Evolutionary conservation across 805 yeast species (phyloP), one percentile per base, ranked within the genome.

Genomic region (Kuraishia capsulata): DNA sequence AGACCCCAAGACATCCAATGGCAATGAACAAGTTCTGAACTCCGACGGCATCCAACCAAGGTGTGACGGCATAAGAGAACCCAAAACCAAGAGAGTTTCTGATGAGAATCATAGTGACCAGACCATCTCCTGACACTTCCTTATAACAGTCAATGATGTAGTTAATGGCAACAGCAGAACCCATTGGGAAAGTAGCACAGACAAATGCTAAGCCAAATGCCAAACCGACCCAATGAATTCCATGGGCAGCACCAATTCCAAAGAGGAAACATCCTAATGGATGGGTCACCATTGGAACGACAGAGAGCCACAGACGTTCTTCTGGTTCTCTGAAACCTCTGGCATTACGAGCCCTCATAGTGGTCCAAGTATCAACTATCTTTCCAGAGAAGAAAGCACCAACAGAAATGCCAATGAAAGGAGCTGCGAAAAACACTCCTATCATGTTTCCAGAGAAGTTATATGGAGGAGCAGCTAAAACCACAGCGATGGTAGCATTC

Each of bases 401-500:
- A 13, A 44, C 4, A 24, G 39, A 10, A 16, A 43, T 41, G 11
- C 48, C 48, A 37, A 44, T 41, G 9, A 41, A 42, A 5, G 56
- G 52, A 3, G 50, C 48, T 33, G 47, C 41, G 37, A 48, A 48
- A 14, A 47, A 44, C 24, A 51, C 42, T 8, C 54, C 54, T 2
- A 43, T 39, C 28, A 45, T 21, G 2, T 47, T 39, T 30, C 47
- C 45, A 17, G 52, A 44, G 29, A 53, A 50, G 42, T 50, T 46
- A 39, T 53, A 53, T 3, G 55, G 57, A 2, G 43, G 42, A 5
- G 49, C 46, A 16, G 43, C 31, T 18, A 41, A 44, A 14, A 45
- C 35, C 9, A 36, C 25, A 3, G 49, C 37, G 23, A 33, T 37
- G 3, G 73, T 67, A 5, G 64, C 71, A 37, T 64, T 65, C 42